Base-by-base conservation (phyloP, 2,329 filamentous ascomycete species). In the Penicillium sp. region DNA sequence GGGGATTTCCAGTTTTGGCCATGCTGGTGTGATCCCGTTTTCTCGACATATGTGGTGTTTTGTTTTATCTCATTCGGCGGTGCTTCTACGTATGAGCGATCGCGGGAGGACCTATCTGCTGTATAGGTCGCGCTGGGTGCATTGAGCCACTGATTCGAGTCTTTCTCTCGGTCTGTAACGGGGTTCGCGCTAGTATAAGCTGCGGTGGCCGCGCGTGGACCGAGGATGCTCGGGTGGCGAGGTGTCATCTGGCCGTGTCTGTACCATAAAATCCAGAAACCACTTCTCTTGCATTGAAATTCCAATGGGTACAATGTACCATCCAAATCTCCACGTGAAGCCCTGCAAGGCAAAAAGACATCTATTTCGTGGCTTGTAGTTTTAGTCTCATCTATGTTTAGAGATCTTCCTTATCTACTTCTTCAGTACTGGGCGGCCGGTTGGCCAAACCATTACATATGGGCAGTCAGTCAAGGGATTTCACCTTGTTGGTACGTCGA, bases 71-170 rank as follows among this genome's bases (percentile, higher is more conserved):
- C 62, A 57, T 64, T 67, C 54, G 61, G 55, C 54, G 62, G 61
- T 63, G 55, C 56, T 67, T 53, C 38, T 31, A 53, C 38, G 25
- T 20, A 63, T 58, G 58, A 59, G 61, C 63, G 63, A 63, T 60
- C 60, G 54, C 57, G 59, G 55, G 39, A 62, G 57, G 61, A 67
- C 70, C 72, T 73, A 71, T 75, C 71, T 68, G 73, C 71, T 66
- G 72, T 61, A 68, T 72, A 67, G 71, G 69, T 69, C 55, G 49
- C 48, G 57, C 48, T 54, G 45, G 54, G 25, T 61, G 55, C 35
- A 25, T 42, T 48, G 38, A 57, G 17, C 17, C n/a, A 37, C 4
- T 15, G 12, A 41, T 15, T 38, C 14, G n/a, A 41, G 37, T 34
- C 12, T 17, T 31, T 12, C 8, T 5, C 22, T 55, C 25, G 41